Percentiles rank a stretch among this genome's conserved stretches.
phyloP scores from a whole-genome alignment of 2,329 filamentous ascomycete species.

The Cytospora chrysosperma region DNA sequence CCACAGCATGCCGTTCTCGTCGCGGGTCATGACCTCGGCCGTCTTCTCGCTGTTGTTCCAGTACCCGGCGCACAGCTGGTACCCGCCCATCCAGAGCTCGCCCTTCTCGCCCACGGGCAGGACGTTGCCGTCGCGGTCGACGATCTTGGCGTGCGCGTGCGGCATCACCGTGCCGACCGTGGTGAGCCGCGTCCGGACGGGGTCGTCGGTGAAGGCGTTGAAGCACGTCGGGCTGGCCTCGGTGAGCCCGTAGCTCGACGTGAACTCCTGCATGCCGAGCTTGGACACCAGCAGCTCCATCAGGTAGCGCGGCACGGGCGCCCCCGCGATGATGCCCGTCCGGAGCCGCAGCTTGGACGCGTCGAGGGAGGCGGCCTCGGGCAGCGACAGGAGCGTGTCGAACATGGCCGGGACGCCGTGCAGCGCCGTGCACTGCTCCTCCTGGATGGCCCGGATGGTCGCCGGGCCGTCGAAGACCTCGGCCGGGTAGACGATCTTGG shows the following conservation, averaged over 20 bases:
- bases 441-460: constrained; percentile 64
- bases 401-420: constrained; percentile 87
- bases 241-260: constrained; percentile 69
- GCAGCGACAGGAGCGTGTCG: constrained; percentile 58
- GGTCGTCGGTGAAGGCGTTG: constrained; percentile 74
- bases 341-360: constrained; percentile 54
- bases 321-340: constrained; percentile 77
- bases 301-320: constrained; percentile 70
- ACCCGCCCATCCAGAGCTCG: constrained; percentile 76
- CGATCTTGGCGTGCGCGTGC: constrained; percentile 74
- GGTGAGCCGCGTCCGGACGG: constrained; percentile 62
- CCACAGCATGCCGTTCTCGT: constrained; percentile 59
- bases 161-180: constrained; percentile 77
- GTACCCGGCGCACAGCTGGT: constrained; percentile 68
- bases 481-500: constrained; percentile 72
- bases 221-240: constrained; percentile 80
- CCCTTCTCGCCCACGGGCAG: constrained; percentile 68
- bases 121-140: constrained; percentile 63
- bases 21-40: constrained; percentile 55
- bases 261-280: constrained; percentile 74
- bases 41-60: constrained; percentile 75
- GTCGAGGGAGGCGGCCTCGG: constrained; percentile 37
- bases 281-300: constrained; percentile 71
- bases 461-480: constrained; percentile 70
- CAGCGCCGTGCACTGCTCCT: constrained; percentile 69